A percentile compares a stretch with the other conserved stretches of the same genome.
These are phyloP conservation scores for Vicia faba DNA, from an alignment of 306 rosid species.

Conservation along the genomic window DNA sequence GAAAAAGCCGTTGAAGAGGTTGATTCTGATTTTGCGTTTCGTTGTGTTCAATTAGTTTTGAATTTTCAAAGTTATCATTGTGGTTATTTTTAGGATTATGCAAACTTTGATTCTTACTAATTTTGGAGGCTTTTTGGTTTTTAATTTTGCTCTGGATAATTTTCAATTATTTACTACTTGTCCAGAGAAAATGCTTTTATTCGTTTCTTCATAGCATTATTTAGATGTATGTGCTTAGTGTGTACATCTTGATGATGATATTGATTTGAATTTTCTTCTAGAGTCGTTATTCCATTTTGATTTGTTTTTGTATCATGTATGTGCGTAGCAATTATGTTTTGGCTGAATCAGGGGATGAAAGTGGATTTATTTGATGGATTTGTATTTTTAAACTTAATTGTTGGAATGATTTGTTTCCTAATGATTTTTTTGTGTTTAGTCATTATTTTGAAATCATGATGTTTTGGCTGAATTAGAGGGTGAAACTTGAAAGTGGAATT, in stretches of 20 bases:
- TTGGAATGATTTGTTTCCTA: constrained; percentile 18
- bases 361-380: constrained; percentile 5
- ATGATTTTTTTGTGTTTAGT: not conserved
- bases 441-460: not conserved
- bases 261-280: constrained; percentile 21
- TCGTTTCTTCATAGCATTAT: not conserved
- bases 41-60: not conserved
- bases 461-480: constrained; percentile 6
- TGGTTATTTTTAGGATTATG: constrained; percentile 18
- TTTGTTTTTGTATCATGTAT: constrained; percentile 4
- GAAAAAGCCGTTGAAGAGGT: constrained; percentile 99
- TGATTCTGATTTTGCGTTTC: constrained; percentile 8
- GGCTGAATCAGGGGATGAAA: not conserved
- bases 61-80: constrained; percentile 1
- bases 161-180: not conserved
- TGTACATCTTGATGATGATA: constrained; percentile 28
- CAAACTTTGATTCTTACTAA: constrained; percentile 9
- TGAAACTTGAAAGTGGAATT: constrained; percentile 7
- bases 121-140: constrained; percentile 13
- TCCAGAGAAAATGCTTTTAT: no score
- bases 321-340: constrained; percentile 16
- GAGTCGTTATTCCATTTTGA: constrained; percentile 16
- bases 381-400: constrained; percentile 6
- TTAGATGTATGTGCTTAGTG: not conserved
- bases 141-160: constrained; percentile 24